Base-by-base conservation (phyloP, 164 flowering plant genomes). In the Vitis amurensis region DNA sequence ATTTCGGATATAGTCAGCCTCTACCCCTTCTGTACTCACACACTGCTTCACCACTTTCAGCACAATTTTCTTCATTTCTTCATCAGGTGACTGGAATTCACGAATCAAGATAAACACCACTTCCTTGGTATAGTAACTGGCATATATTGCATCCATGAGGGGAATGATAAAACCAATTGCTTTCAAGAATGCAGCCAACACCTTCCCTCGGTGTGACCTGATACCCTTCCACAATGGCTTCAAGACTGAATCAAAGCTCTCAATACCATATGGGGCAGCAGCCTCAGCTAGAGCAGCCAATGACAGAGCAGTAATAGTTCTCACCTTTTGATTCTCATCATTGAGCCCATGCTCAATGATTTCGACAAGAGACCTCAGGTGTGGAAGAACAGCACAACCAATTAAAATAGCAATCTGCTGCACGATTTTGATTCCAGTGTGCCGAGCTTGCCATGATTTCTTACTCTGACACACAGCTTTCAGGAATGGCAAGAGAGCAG, bases 221-320 rank as follows among this genome's bases (percentile, higher is more conserved):
- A 96, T 96, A 80, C 99, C 99, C 82, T 96, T 96, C 99, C 99
- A 96, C 78, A 96, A 62, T 29, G 99, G 99, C 89, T 91, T 96
- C 87, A 93, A 75, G 19, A 96, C 98, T 3, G 99, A 91, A 76
- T 96, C 99, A 68, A 96, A 91, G 75, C 99, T 96, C 73, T 96
- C 98, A 76, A 96, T 96, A 73, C 99, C 98, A 80, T 96, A 96
- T 0, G 99, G 99, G 16, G 98, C 99, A 76, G 99, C 87, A 58
- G 98, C 99, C 83, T 96, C 99, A 51, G 98, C 98, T 71, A 96
- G 92, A 16, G 99, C 99, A 68, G 97, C 99, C 56, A 96, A 78
- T 2, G 99, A 95, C 72, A 95, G 74, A 1, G 98, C 97, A 23
- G 99, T 95, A 50, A 95, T 91, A 2, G 99, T 95, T 72, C 98